phyloP scores from a whole-genome alignment of 1,284 basidiomycete species.

The Naganishia cerealis region DNA sequence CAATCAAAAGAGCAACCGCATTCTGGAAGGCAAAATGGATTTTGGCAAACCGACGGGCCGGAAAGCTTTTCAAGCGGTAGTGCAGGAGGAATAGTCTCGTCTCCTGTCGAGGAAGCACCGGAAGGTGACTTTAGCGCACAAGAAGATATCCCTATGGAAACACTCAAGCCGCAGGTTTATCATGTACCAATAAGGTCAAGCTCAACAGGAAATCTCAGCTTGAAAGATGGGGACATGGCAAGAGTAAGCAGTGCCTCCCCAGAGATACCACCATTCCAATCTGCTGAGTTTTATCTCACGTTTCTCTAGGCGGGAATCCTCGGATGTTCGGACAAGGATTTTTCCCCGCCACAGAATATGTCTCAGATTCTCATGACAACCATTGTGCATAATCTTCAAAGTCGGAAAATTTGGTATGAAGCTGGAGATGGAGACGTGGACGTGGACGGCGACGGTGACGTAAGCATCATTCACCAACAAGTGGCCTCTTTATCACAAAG shows the following conservation, averaged over 20 bases:
- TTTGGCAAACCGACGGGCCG: neutral
- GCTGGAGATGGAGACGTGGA: constrained; percentile 37
- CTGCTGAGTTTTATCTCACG: neutral
- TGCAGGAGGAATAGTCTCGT: neutral
- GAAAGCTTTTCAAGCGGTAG: neutral
- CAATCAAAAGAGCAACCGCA: neutral
- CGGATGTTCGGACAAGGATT: neutral
- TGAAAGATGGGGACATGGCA: neutral
- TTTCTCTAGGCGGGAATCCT: constrained; percentile 16
- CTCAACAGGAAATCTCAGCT: no score
- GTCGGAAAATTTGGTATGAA: constrained; percentile 46
- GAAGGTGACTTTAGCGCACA: neutral
- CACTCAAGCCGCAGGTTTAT: constrained; percentile 12
- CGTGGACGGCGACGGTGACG: constrained; percentile 32
- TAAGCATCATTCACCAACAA: neutral
- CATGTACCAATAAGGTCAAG: constrained; percentile 14
- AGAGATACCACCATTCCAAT: neutral
- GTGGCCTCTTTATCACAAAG: neutral
- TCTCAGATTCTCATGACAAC: constrained; percentile 44
- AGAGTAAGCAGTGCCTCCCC: neutral
- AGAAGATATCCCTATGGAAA: neutral
- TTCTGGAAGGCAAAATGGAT: neutral
- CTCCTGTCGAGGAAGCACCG: constrained; percentile 5
- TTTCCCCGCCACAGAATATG: constrained; percentile 36
- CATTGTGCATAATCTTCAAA: constrained; percentile 46